These are phyloP conservation scores for Smallanthus sonchifolius DNA, from an alignment of 129 eudicot genomes.

Conservation along the genomic window DNA sequence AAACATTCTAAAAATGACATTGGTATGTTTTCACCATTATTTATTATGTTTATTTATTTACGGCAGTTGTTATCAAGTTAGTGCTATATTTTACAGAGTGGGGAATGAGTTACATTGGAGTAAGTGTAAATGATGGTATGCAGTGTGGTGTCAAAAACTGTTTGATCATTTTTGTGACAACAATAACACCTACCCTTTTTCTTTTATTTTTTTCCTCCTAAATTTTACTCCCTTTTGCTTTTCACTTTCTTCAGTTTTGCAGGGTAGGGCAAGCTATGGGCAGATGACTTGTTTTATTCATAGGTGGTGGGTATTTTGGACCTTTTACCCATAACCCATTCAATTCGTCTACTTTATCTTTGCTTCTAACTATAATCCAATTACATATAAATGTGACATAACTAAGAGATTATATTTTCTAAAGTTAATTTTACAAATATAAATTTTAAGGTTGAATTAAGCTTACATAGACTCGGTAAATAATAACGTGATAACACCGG, in stretches of 20 bases:
- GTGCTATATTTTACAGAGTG: neutral
- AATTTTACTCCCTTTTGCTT: slow-evolving; percentile 14
- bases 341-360: neutral
- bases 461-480: no score
- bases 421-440: no score
- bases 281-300: slow-evolving; percentile 11
- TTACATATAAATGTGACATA: no score
- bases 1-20: no score
- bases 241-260: slow-evolving; percentile 35
- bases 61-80: neutral
- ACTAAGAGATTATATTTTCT: no score
- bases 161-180: slow-evolving; percentile 41
- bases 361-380: no score
- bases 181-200: slow-evolving; percentile 31
- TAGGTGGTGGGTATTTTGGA: slow-evolving; percentile 21
- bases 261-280: slow-evolving; percentile 30
- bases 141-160: slow-evolving; percentile 40
- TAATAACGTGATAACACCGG: no score
- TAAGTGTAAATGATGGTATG: slow-evolving; percentile 39
- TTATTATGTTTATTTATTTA: neutral
- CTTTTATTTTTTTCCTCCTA: neutral
- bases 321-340: neutral
- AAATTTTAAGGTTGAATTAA: no score
- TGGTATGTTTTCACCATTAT: neutral
- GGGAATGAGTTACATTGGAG: slow-evolving; percentile 26